These are phyloP conservation scores for Colletotrichum melonis DNA, from an alignment of 2,329 filamentous ascomycete species.

Conservation along the genomic window DNA sequence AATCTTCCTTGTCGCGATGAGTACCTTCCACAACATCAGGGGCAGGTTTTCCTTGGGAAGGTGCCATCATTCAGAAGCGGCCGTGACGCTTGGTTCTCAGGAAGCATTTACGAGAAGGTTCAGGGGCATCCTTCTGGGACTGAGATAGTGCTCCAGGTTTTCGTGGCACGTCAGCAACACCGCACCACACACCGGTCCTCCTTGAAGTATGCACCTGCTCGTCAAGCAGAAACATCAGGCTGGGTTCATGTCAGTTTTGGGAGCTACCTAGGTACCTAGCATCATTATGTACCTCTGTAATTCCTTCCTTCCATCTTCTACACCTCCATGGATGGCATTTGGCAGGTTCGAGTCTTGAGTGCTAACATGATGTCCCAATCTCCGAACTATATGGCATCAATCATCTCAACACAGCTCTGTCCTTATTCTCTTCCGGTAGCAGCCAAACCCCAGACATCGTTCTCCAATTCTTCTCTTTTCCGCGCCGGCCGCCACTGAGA, in stretches of 20 bases:
- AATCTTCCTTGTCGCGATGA: too few species aligned
- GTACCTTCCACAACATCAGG: too few species aligned
- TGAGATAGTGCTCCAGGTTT: background rate
- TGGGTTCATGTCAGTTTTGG: background rate
- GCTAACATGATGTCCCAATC: background rate
- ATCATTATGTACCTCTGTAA: background rate
- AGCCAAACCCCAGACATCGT: background rate
- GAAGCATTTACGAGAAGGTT: background rate
- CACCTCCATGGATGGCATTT: too few species aligned
- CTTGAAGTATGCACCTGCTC: background rate
- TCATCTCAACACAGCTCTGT: background rate
- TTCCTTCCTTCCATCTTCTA: background rate
- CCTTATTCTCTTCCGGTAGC: background rate
- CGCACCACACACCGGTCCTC: too few species aligned
- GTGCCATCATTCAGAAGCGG: background rate
- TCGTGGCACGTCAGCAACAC: background rate
- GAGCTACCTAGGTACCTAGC: background rate
- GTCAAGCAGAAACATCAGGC: too few species aligned
- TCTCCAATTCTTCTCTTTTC: background rate
- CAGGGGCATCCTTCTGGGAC: background rate
- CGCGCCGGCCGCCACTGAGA: background rate
- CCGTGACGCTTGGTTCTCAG: background rate
- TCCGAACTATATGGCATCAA: background rate
- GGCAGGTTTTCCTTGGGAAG: background rate
- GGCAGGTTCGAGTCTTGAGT: background rate